Conservation (phyloP, 2,329 filamentous ascomycete genomes). For the Rosellinia necatrix region DNA sequence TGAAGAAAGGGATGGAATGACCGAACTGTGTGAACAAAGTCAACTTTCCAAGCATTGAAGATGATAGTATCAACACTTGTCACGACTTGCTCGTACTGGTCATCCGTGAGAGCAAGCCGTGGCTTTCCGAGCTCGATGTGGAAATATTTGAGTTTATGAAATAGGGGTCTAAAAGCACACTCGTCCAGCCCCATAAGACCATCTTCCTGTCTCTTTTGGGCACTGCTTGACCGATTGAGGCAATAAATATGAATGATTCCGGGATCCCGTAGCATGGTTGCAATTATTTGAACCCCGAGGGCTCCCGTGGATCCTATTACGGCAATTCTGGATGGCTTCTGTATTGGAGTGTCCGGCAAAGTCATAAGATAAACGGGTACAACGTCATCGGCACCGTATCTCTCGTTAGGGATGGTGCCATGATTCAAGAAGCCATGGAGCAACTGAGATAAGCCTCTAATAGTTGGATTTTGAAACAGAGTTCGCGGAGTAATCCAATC, state of each 20-base stretch:
- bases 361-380: conserved; percentile 7
- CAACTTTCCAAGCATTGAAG: conserved; percentile 34
- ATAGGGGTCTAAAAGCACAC: background rate
- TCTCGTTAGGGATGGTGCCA: conserved; percentile 7
- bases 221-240: conserved; percentile 24
- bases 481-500: conserved; percentile 26
- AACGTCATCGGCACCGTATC: conserved; percentile 12
- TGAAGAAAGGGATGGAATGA: conserved; percentile 31
- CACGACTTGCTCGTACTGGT: conserved; percentile 5
- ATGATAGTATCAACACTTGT: conserved; percentile 27
- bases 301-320: conserved; percentile 30
- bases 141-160: conserved; percentile 23
- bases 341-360: conserved; percentile 1
- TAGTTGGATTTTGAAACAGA: conserved; percentile 23
- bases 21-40: conserved; percentile 31
- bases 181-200: background rate
- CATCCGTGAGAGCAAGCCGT: conserved; percentile 15
- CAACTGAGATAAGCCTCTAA: conserved; percentile 13
- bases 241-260: conserved; percentile 25
- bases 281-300: conserved; percentile 17
- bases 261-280: conserved; percentile 9
- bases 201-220: conserved; percentile 12
- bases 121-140: conserved; percentile 20
- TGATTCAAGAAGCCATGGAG: conserved; percentile 23
- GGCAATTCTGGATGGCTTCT: conserved; percentile 11